These are phyloP conservation scores for Tricholomella constricta DNA, from an alignment of 768 basidiomycete genomes.

Conservation along the genomic window DNA sequence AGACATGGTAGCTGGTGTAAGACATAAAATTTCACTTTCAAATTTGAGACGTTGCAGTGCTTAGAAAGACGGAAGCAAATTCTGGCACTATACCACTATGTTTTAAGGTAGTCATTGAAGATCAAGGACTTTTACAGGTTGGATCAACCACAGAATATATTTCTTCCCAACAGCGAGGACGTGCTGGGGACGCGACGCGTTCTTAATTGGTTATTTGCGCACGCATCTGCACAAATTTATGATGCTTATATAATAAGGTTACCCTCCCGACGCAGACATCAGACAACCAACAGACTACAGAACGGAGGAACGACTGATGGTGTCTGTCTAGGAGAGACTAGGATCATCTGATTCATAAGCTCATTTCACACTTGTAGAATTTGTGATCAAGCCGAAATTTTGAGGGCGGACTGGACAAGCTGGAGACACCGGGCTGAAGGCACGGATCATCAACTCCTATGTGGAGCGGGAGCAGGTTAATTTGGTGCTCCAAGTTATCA, in stretches of 20 bases:
- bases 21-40: not conserved
- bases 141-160: not conserved
- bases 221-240: not conserved
- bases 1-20: not conserved
- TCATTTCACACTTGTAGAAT: no score
- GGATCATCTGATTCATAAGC: no score
- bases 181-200: not conserved
- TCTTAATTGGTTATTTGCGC: slow-evolving; percentile 3
- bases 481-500: no score
- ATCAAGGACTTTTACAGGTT: not conserved
- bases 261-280: not conserved
- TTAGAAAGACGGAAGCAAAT: not conserved
- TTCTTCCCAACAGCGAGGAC: no score
- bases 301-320: no score
- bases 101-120: not conserved
- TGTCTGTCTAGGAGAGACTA: no score
- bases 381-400: no score
- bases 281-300: slow-evolving; percentile 5
- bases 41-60: not conserved
- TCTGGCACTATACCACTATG: not conserved
- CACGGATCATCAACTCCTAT: no score
- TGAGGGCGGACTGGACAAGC: no score
- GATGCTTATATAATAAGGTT: slow-evolving; percentile 6
- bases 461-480: no score
- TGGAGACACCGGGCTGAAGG: no score